These are phyloP conservation scores for Parastagonospora avenae DNA, from an alignment of 2,329 filamentous ascomycete species.

Conservation along the genomic window DNA sequence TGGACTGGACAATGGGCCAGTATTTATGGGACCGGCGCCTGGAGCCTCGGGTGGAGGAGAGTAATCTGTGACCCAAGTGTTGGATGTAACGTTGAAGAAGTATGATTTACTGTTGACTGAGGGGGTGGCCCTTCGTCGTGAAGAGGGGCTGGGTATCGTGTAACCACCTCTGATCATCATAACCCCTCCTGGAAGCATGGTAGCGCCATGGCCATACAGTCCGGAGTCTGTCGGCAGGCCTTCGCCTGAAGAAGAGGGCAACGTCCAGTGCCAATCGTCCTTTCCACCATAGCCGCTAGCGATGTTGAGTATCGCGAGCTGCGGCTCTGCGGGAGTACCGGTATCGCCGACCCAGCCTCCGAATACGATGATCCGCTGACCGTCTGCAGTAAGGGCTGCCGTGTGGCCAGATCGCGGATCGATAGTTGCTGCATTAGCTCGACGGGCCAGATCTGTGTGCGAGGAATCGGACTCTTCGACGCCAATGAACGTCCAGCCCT, in stretches of 20 bases:
- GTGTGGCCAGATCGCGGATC: conserved; percentile 90
- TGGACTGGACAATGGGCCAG: conserved; percentile 48
- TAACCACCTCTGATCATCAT: conserved; percentile 68
- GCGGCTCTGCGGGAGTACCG: conserved; percentile 75
- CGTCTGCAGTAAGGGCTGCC: conserved; percentile 79
- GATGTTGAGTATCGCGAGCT: conserved; percentile 77
- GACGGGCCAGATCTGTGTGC: conserved; percentile 63
- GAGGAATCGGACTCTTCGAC: conserved; percentile 57
- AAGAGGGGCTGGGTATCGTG: conserved; percentile 50
- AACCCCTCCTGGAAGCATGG: conserved; percentile 64
- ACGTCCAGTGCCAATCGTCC: conserved; percentile 71
- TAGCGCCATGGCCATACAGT: conserved; percentile 66
- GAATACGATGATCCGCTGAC: conserved; percentile 74
- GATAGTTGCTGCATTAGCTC: conserved; percentile 56
- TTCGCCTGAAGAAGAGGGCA: conserved; percentile 58
- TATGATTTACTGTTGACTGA: conserved; percentile 54
- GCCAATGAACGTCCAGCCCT: conserved; percentile 81
- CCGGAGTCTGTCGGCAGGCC: conserved; percentile 53
- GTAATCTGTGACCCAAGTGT: conserved; percentile 63
- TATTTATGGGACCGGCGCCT: conserved; percentile 13
- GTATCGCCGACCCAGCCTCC: conserved; percentile 93
- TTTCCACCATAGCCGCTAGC: conserved; percentile 71
- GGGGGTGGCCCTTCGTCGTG: conserved; percentile 44
- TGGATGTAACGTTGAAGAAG: conserved; percentile 67
- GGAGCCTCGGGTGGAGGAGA: conserved; percentile 49